Conservation (phyloP, 179 eudicot species). For the Patellifolia procumbens region DNA sequence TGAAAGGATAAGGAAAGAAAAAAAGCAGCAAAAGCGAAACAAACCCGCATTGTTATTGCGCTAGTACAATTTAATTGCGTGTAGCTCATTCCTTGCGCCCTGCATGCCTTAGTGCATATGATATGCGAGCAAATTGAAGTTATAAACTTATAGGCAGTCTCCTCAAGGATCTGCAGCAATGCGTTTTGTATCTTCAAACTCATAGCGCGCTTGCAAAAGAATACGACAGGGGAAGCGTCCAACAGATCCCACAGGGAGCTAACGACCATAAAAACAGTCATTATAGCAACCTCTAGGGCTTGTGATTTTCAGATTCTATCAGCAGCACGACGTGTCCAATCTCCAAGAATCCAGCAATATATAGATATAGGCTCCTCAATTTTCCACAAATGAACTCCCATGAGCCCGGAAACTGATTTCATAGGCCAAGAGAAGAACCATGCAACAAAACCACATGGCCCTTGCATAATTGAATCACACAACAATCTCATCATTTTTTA, state of each 20-base stretch:
- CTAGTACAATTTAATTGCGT: neutral
- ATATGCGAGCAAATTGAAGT: neutral
- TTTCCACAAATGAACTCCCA: neutral
- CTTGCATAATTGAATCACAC: constrained; percentile 3
- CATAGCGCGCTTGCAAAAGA: neutral
- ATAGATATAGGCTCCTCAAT: neutral
- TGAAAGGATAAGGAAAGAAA: neutral
- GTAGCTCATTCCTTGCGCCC: neutral
- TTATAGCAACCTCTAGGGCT: neutral
- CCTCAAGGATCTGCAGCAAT: neutral
- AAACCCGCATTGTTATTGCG: neutral
- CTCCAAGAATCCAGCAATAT: neutral
- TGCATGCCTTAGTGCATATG: neutral
- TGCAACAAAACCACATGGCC: neutral
- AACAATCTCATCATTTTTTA: neutral
- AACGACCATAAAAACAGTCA: neutral
- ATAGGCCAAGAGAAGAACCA: neutral
- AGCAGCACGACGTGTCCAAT: neutral
- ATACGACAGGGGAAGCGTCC: neutral
- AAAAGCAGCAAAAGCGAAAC: neutral
- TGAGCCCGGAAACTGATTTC: neutral
- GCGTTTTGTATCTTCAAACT: neutral
- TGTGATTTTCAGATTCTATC: neutral
- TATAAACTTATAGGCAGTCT: neutral
- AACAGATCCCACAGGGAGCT: neutral